Evolutionary conservation across 2,329 filamentous ascomycete species (phyloP), one percentile per base, ranked within the genome.

Genomic region (Pestalotiopsis sp.): DNA sequence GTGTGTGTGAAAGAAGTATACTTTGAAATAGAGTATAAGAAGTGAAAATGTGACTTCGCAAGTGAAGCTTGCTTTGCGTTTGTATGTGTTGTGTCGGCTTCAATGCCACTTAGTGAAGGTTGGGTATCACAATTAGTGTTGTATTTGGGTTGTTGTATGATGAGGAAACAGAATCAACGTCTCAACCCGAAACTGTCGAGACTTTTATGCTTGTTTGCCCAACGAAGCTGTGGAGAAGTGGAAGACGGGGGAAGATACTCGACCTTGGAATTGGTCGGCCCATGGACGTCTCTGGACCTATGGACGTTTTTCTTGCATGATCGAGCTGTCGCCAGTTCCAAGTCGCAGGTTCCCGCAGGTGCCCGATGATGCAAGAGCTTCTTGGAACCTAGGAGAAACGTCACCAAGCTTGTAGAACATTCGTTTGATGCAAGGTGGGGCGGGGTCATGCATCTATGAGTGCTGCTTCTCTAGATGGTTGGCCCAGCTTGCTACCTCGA

Each of bases 311-410:
- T 31, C 23, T 61, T 14, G 65, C 23, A 52, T 59, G 63, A 57
- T 59, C 52, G 20, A 39, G 65, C 52, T 25, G 11, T n/a, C n/a
- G 14, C 65, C 27, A 13, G 65, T 36, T 45, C 6, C 56, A 23
- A 14, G 65, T 59, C 9, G 65, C 27, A 23, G 39, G 25, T 67
- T 67, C 65, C 27, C 65, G 31, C 65, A 39, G 52, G 4, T 59
- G 31, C 65, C 56, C 65, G 65, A 67, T 67, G 65, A 67, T 67
- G 65, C 65, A 67, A 67, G 52, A 67, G 31, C 23, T 11, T 67
- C 14, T n/a, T 52, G 38, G 65, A 67, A 61, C 9, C 17, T n/a
- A 31, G 41, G 14, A 61, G 65, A 67, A 59, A 17, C 20, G 64
- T 12, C 64, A 23, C 17, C 38, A 39, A 66, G 12, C 23, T 31